Conservation (phyloP, 2,329 filamentous ascomycete genomes). For the Ophiostoma sp. region DNA sequence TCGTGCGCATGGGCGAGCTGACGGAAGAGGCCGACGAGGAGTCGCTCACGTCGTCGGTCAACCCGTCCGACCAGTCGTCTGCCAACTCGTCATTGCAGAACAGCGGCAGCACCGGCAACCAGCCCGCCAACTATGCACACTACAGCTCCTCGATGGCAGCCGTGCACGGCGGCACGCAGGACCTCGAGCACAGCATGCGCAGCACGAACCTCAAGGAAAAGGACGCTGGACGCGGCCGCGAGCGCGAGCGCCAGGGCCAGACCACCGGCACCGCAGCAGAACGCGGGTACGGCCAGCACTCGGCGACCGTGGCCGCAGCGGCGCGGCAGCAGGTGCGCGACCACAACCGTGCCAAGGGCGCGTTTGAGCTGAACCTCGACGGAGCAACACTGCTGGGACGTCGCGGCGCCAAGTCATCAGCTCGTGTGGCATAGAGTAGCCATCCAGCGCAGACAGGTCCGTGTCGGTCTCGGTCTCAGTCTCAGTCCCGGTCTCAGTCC, state of each 20-base stretch:
- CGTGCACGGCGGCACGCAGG: constrained; percentile 57
- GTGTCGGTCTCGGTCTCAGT: not conserved
- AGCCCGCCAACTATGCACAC: constrained; percentile 18
- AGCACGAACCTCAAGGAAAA: constrained; percentile 60
- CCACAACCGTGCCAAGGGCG: constrained; percentile 63
- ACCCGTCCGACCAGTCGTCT: constrained; percentile 22
- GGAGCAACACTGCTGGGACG: constrained; percentile 84
- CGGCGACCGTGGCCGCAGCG: constrained; percentile 73
- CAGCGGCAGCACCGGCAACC: constrained; percentile 12
- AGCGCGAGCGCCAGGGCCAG: constrained; percentile 41
- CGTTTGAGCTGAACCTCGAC: constrained; percentile 87
- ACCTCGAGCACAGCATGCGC: constrained; percentile 81
- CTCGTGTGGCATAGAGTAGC: constrained; percentile 36
- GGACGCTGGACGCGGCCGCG: constrained; percentile 40
- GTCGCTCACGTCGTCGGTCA: constrained; percentile 36
- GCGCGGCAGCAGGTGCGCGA: constrained; percentile 72
- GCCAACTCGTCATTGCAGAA: constrained; percentile 21
- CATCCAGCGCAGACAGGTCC: not conserved
- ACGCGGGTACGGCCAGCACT: constrained; percentile 84
- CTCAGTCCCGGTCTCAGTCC: not conserved
- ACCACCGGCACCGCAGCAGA: constrained; percentile 35
- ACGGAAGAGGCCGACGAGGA: constrained; percentile 61
- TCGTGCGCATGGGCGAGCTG: constrained; percentile 52
- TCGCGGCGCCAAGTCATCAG: constrained; percentile 50
- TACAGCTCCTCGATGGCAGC: constrained; percentile 36